These are phyloP conservation scores for Epichloe coenophiala DNA, from an alignment of 2,329 filamentous ascomycete species.

Conservation along the genomic window DNA sequence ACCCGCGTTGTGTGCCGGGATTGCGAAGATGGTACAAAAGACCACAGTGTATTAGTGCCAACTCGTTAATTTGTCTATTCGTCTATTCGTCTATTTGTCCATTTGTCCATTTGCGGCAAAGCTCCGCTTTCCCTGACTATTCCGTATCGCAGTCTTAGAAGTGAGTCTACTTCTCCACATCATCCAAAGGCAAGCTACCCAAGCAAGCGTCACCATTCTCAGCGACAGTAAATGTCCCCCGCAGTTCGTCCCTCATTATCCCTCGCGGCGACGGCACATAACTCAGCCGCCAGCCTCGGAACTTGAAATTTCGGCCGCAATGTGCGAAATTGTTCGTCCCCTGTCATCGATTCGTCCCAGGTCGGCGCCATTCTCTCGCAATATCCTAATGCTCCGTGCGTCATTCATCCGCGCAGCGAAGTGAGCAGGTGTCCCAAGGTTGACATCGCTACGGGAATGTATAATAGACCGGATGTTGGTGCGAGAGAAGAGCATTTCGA, in stretches of 20 bases:
- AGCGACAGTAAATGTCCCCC: not conserved
- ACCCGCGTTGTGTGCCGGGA: no score
- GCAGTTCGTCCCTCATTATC: not conserved
- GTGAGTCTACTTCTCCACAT: no score
- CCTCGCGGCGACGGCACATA: not conserved
- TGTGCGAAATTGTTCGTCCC: not conserved
- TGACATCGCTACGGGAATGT: not conserved
- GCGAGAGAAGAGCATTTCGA: not conserved
- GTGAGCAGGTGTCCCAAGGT: slow-evolving; percentile 1
- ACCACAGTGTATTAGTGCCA: no score
- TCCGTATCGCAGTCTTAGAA: no score
- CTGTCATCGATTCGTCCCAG: not conserved
- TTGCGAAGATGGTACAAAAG: no score
- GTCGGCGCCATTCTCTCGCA: not conserved
- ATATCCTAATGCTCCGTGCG: not conserved
- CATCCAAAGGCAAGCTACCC: no score
- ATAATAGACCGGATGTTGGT: not conserved
- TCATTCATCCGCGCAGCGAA: not conserved
- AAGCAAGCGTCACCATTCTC: no score
- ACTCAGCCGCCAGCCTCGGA: not conserved
- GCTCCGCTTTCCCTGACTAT: no score
- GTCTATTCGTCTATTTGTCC: no score
- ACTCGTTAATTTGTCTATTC: no score
- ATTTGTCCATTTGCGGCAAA: no score
- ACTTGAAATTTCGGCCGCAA: not conserved